These are phyloP conservation scores for Aphelidium insulamus DNA, from an alignment of 371 early-diverging fungal genomes.

Conservation along the genomic window DNA sequence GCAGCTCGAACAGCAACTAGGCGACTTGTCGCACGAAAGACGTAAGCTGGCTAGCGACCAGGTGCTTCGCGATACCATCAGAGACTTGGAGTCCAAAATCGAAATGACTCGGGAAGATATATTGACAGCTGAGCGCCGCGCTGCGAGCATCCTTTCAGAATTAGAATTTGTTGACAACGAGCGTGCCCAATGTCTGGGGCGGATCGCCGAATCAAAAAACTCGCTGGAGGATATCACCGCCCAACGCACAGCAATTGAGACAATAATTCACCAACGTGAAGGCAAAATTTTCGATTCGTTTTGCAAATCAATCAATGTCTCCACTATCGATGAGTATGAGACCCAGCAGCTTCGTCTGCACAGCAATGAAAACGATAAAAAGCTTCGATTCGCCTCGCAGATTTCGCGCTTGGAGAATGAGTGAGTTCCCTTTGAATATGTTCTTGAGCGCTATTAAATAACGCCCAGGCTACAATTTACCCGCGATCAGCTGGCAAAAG, in stretches of 20 bases:
- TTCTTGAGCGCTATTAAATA: no score
- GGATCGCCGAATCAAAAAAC: neutral
- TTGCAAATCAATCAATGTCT: constrained; percentile 38
- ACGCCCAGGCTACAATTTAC: no score
- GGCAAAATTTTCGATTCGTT: constrained; percentile 52
- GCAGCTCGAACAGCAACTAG: neutral
- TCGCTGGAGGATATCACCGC: neutral
- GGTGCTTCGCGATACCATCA: no score
- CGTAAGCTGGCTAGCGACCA: no score
- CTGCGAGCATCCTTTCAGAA: constrained; percentile 18
- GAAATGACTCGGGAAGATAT: no score
- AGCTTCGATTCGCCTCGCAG: constrained; percentile 45
- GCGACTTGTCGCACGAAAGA: no score
- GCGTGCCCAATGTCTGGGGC: neutral
- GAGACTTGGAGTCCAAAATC: no score
- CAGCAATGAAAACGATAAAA: constrained; percentile 42
- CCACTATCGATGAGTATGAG: constrained; percentile 68
- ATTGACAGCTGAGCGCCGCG: no score
- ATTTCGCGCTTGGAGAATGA: constrained; percentile 51
- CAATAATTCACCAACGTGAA: constrained; percentile 32
- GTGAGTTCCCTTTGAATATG: constrained; percentile 4
- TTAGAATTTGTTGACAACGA: constrained; percentile 17
- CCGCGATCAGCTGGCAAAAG: no score
- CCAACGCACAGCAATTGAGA: constrained; percentile 11
- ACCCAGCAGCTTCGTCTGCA: constrained; percentile 35